Percentiles rank a stretch among this genome's conserved stretches.
These are phyloP conservation scores for Trichomonas vaginalis DNA, from an alignment of 208 protist species.

Conservation along the genomic window DNA sequence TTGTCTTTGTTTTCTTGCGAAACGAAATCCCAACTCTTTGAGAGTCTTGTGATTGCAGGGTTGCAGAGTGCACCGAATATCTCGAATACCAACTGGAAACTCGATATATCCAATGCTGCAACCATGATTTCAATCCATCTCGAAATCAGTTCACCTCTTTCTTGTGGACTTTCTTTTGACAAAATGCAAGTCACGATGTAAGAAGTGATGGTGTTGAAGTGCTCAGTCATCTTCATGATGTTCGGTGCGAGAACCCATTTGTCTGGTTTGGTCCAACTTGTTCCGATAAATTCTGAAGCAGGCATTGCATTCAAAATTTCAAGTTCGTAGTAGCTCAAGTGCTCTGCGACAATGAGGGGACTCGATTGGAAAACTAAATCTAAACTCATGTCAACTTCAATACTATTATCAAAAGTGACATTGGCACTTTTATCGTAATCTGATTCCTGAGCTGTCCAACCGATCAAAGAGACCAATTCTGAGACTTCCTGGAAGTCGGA, in stretches of 20 bases:
- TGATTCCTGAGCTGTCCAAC: background rate
- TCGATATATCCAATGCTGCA: background rate
- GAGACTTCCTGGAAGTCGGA: background rate
- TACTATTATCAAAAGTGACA: background rate
- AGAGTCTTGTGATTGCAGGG: background rate
- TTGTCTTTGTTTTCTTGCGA: background rate
- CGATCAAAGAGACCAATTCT: background rate
- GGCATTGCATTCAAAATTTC: background rate
- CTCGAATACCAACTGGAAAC: background rate
- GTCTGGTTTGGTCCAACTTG: background rate
- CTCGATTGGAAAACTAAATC: background rate
- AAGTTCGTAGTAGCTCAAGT: background rate
- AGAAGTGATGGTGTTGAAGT: background rate
- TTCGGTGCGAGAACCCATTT: background rate
- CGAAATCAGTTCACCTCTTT: background rate
- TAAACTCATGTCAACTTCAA: background rate
- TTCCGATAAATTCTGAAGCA: background rate
- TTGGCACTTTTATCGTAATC: background rate
- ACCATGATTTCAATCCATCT: background rate
- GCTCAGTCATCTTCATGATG: slow-evolving; percentile 8
- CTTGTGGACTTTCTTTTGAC: background rate
- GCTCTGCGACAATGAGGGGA: background rate
- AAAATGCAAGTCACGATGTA: background rate
- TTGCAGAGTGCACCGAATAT: background rate
- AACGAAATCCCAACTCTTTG: background rate